Conservation (phyloP, 306 rosid species). For the peach (Prunus persica) region Prunus_persica_NCBIv2 NC_034009.1:20075501-20076000, state of each 20-base stretch:
- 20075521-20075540: slow-evolving; percentile 95
- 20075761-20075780: neutral
- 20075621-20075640: neutral
- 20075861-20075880: too few relatives aligned
- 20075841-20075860: too few relatives aligned
- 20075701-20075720: slow-evolving; percentile 82
- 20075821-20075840: too few relatives aligned
- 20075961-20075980: too few relatives aligned
- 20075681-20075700: slow-evolving; percentile 58
- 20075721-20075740: slow-evolving; percentile 82
- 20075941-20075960: too few relatives aligned
- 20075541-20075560: slow-evolving; percentile 63
- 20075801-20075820: too few relatives aligned
- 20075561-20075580: slow-evolving; percentile 1
- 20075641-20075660: slow-evolving; percentile 16
- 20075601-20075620: neutral
- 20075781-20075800: neutral
- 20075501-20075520: slow-evolving; percentile 64
- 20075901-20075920: too few relatives aligned
- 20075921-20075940: too few relatives aligned
- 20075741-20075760: slow-evolving; percentile 73
- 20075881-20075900: too few relatives aligned
- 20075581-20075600: neutral
- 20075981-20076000: too few relatives aligned
- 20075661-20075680: slow-evolving; percentile 12